Conservation (phyloP, 2,329 filamentous ascomycete genomes). For the Aspergillus chevalieri region DNA sequence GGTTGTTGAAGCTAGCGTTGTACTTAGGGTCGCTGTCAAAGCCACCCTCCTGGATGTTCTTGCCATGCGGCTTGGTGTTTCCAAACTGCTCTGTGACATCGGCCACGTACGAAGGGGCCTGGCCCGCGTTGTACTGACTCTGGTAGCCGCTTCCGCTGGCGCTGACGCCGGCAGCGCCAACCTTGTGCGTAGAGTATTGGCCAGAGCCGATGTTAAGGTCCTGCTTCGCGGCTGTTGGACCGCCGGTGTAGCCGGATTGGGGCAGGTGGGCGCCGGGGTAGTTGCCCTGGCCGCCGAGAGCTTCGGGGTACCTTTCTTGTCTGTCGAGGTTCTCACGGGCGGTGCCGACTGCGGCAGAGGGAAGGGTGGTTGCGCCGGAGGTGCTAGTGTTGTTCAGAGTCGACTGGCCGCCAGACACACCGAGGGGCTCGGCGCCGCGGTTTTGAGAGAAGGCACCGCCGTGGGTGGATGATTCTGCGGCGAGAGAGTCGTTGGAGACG, state of each 20-base stretch:
- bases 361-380: slow-evolving; percentile 47
- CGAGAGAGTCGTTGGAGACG: slow-evolving; percentile 65
- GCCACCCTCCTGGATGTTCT: slow-evolving; percentile 46
- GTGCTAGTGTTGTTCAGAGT: slow-evolving; percentile 54
- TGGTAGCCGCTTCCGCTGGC: slow-evolving; percentile 19
- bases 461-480: slow-evolving; percentile 60
- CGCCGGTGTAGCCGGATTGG: slow-evolving; percentile 31
- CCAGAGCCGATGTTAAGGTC: slow-evolving; percentile 20
- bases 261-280: slow-evolving; percentile 32
- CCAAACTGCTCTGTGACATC: slow-evolving; percentile 25
- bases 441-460: slow-evolving; percentile 60
- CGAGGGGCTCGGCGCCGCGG: slow-evolving; percentile 45
- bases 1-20: slow-evolving; percentile 47
- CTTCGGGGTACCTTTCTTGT: slow-evolving; percentile 38
- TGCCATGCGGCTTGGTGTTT: slow-evolving; percentile 45
- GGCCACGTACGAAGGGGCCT: slow-evolving; percentile 35
- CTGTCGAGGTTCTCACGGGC: slow-evolving; percentile 40
- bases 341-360: slow-evolving; percentile 42
- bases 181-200: slow-evolving; percentile 15
- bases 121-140: slow-evolving; percentile 23
- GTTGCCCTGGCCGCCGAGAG: slow-evolving; percentile 32
- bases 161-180: slow-evolving; percentile 5
- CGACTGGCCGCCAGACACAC: slow-evolving; percentile 47
- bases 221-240: slow-evolving; percentile 25
- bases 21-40: slow-evolving; percentile 35